Evolutionary conservation across 1,139 yeast genomes (phyloP).

Genomic region (Taphrina communis): DNA sequence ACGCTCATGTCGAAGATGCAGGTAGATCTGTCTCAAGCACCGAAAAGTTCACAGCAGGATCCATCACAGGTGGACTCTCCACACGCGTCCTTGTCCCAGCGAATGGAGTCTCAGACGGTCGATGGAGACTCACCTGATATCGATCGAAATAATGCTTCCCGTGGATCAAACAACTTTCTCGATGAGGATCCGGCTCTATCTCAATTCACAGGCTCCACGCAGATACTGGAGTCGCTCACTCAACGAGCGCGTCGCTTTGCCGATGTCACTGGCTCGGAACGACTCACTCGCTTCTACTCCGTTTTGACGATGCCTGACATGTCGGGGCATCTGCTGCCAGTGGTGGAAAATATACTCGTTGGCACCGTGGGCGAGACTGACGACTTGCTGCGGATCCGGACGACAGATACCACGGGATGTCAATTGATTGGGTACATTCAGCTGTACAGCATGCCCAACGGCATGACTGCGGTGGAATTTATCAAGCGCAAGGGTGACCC

Average conservation of each 20-base stretch:
- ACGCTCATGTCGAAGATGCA: conserved; percentile 56
- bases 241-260: conserved; percentile 50
- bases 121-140: background rate
- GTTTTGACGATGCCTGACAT: conserved; percentile 55
- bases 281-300: conserved; percentile 60
- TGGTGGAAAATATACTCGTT: conserved; percentile 55
- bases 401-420: conserved; percentile 57
- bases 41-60: conserved; percentile 49
- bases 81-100: conserved; percentile 1
- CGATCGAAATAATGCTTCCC: background rate
- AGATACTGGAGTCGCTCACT: conserved; percentile 49
- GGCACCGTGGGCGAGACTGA: conserved; percentile 52
- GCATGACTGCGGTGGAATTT: conserved; percentile 56
- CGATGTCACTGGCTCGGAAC: conserved; percentile 53
- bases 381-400: conserved; percentile 45
- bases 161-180: conserved; percentile 50
- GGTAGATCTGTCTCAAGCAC: conserved; percentile 46
- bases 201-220: conserved; percentile 55
- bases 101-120: conserved; percentile 3
- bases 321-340: conserved; percentile 50
- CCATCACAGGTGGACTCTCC: conserved; percentile 26
- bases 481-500: conserved; percentile 66
- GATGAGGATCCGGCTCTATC: conserved; percentile 60
- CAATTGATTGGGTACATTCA: conserved; percentile 58
- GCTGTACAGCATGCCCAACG: conserved; percentile 49